Base-by-base conservation (phyloP, 345 rosid species). In the Hirschfeldia incana region DNA sequence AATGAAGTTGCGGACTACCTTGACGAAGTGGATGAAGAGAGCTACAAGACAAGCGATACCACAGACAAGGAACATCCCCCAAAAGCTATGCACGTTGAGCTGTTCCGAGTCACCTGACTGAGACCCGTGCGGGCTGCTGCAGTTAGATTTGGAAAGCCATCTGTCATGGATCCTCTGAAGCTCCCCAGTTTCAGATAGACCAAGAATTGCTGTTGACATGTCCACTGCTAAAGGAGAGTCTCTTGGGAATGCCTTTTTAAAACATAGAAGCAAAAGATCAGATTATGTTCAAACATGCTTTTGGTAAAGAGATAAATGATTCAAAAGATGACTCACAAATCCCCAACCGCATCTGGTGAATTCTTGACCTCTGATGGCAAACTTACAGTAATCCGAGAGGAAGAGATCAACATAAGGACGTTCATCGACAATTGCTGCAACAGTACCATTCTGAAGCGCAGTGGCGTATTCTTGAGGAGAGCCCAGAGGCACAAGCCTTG, bases 341-440 rank as follows among this genome's bases (percentile, higher is more conserved):
- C 98, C 98, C 98, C 97, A 91, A 29, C 92, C 93, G 8, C 89
- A 67, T 78, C 84, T 87, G 49, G 97, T 92, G 85, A 94, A 94
- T 81, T 84, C 92, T 69, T 84, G 87, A 64, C 97, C 98, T 88
- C 90, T 84, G 58, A 91, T 77, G 7, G 92, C 88, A 81, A 89
- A 94, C 65, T 82, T 76, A 70, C 97, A 94, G 66, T 88, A 76
- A 5, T 80, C 80, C 4, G 94, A 86, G 21, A 94, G 93, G 86
- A 94, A 94, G 76, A 91, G 88, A 9, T 92, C 90, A 1, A 92
- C 58, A 32, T 94, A 94, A 5, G 98, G 85, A 33, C 73, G 84
- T 81, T 94, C 98, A 39, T 94, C 98, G 26, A 92, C 89, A 16
- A 94, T 82, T 4, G 97, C 98, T 71, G 92, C 89, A 69, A 94